Evolutionary conservation across 2,329 filamentous ascomycete genomes (phyloP).

Genomic region (Talaromyces pinophilus): DNA sequence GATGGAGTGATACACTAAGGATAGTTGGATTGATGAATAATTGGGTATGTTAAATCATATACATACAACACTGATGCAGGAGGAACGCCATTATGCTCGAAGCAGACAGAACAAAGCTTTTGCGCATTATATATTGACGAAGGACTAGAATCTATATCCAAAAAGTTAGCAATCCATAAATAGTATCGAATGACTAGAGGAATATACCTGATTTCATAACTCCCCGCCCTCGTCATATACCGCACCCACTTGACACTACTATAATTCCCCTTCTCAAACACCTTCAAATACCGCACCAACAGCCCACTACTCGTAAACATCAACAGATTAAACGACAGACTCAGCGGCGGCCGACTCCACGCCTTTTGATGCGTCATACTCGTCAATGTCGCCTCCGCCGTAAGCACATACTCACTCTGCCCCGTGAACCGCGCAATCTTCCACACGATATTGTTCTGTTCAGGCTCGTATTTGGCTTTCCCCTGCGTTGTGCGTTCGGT

Average conservation of each 20-base stretch:
- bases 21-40: not conserved
- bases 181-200: not conserved
- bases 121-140: not conserved
- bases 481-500: slow-evolving; percentile 91
- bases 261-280: slow-evolving; percentile 99
- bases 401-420: slow-evolving; percentile 94
- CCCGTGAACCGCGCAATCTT: slow-evolving; percentile 98
- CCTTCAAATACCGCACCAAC: slow-evolving; percentile 91
- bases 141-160: not conserved
- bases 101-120: not conserved
- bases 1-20: not conserved
- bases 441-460: slow-evolving; percentile 98
- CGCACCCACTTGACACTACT: slow-evolving; percentile 98
- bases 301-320: slow-evolving; percentile 98
- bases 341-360: slow-evolving; percentile 91
- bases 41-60: not conserved
- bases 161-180: not conserved
- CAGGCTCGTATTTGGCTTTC: slow-evolving; percentile 97
- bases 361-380: slow-evolving; percentile 98
- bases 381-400: slow-evolving; percentile 87
- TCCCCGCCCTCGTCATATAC: slow-evolving; percentile 97
- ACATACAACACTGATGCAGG: not conserved
- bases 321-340: slow-evolving; percentile 85
- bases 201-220: slow-evolving; percentile 85
- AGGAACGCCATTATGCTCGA: not conserved